Percentiles rank a stretch among this genome's conserved stretches.
Evolutionary conservation across 371 early-diverging fungal genomes (phyloP).

Genomic region (Apophysomyces elegans): DNA sequence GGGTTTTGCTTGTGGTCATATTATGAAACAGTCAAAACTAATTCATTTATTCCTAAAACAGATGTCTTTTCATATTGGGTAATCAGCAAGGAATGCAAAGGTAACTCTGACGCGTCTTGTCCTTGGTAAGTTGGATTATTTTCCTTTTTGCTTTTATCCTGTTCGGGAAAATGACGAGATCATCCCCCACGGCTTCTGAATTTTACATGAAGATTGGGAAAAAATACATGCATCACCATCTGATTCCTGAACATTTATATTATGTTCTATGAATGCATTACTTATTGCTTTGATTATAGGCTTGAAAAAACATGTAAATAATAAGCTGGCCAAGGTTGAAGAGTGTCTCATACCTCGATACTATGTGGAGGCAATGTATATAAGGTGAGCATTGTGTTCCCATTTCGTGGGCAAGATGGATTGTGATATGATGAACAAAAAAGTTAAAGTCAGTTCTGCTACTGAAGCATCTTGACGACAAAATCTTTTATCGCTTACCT

Average conservation of each 20-base stretch:
- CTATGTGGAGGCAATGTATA: no score
- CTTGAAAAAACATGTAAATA: neutral
- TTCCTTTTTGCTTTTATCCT: neutral
- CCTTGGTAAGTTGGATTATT: neutral
- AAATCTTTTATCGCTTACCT: conserved; percentile 2
- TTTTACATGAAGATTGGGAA: conserved; percentile 4
- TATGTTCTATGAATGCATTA: neutral
- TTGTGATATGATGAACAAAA: conserved; percentile 5
- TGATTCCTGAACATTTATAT: conserved; percentile 3
- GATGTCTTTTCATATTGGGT: neutral
- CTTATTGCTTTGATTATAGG: neutral
- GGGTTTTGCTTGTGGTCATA: neutral
- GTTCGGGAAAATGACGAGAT: conserved; percentile 6
- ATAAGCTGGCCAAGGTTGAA: neutral
- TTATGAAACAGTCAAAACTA: neutral
- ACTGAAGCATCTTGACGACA: conserved; percentile 7
- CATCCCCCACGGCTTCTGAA: conserved; percentile 3
- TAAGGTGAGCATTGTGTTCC: conserved; percentile 2
- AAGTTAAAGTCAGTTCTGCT: conserved; percentile 6
- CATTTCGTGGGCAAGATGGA: neutral
- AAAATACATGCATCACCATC: conserved; percentile 8
- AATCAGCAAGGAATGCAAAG: no score
- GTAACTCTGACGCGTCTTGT: neutral
- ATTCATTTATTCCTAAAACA: neutral
- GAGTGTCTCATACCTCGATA: no score